These are phyloP conservation scores for Phytophthora quininea DNA, from an alignment of 352 stramenopile species.

Conservation along the genomic window DNA sequence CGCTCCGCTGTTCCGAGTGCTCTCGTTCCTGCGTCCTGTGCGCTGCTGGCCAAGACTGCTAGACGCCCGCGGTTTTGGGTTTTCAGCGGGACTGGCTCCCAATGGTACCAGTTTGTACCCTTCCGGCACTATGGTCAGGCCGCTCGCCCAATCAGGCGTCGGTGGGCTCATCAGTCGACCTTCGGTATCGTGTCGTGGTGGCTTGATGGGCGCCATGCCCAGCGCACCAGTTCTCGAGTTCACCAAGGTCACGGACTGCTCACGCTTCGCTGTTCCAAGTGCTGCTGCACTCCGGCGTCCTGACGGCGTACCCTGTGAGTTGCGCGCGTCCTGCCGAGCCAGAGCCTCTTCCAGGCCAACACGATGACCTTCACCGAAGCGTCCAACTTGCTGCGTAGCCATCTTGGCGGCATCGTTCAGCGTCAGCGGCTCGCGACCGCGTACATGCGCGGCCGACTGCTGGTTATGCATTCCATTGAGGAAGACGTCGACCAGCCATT, in stretches of 20 bases:
- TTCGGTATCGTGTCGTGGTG: neutral
- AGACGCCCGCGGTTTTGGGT: neutral
- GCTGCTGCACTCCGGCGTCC: neutral
- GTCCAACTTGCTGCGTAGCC: constrained; percentile 1
- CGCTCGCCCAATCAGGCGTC: neutral
- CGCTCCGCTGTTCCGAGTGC: neutral
- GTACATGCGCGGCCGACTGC: constrained; percentile 3
- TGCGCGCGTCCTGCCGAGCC: neutral
- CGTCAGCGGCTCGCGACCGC: neutral
- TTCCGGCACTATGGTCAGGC: neutral
- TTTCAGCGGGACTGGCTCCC: neutral
- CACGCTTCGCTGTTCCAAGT: neutral
- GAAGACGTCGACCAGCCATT: constrained; percentile 15
- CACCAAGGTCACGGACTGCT: neutral
- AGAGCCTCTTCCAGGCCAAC: constrained; percentile 1
- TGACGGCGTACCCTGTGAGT: neutral
- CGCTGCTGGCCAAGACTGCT: neutral
- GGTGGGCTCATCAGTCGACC: neutral
- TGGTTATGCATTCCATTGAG: constrained; percentile 6
- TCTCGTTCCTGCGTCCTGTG: neutral
- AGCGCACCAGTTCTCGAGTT: neutral
- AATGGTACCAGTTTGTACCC: neutral
- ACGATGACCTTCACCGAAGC: constrained; percentile 10
- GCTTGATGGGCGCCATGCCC: neutral
- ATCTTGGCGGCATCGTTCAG: constrained; percentile 4